Percentiles rank a stretch among this genome's conserved stretches.
phyloP scores from a whole-genome alignment of 495 filamentous ascomycete genomes.

The Entonaema liquescens region DNA sequence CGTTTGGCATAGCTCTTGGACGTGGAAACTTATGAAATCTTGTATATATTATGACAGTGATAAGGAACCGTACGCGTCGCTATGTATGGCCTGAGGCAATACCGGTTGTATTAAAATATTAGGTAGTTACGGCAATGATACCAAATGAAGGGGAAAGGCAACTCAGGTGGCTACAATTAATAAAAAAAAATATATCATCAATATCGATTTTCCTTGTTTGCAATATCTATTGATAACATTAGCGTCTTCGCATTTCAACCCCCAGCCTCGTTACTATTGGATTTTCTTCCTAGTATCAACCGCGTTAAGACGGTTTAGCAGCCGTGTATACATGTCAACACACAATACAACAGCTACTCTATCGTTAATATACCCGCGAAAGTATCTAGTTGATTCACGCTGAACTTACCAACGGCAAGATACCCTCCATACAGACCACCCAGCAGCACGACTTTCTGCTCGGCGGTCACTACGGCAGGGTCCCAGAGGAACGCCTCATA shows the following conservation, averaged over 20 bases:
- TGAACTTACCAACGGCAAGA: conserved; percentile 72
- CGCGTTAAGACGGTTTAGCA: conserved; percentile 47
- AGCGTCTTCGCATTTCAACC: not conserved
- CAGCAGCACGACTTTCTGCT: conserved; percentile 61
- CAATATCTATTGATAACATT: not conserved
- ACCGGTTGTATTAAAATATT: conserved; percentile 17
- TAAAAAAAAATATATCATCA: not conserved
- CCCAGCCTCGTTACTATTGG: conserved; percentile 28
- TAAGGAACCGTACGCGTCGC: conserved; percentile 6
- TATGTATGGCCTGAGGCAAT: not conserved
- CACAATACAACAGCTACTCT: conserved; percentile 51
- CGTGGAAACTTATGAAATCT: not conserved
- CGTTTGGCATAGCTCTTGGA: not conserved
- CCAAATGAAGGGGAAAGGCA: not conserved
- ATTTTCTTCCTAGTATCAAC: conserved; percentile 51
- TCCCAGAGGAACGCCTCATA: conserved; percentile 63
- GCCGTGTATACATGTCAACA: conserved; percentile 52
- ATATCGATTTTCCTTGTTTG: not conserved
- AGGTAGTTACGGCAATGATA: conserved; percentile 15
- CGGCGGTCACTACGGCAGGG: conserved; percentile 51
- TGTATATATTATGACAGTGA: conserved; percentile 29
- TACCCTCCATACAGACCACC: conserved; percentile 74
- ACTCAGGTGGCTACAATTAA: not conserved
- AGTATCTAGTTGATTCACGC: not conserved
- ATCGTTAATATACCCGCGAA: conserved; percentile 20